Percentiles rank a stretch among this genome's conserved stretches.
Evolutionary conservation across 768 basidiomycete genomes (phyloP).

Genomic region (Psilocybe tampanensis): DNA sequence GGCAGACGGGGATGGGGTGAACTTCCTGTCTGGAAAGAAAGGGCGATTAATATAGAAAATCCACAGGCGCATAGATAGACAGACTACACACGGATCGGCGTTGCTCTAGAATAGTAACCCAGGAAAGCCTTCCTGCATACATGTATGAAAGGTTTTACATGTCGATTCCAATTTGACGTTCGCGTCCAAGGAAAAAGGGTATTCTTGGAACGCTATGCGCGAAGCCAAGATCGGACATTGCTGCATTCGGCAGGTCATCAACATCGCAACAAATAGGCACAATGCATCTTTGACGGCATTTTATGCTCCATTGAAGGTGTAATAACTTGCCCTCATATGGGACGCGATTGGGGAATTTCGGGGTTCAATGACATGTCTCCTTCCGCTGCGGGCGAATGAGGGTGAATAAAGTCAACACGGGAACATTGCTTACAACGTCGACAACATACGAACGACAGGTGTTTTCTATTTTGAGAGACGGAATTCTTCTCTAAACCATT

Average conservation of each 20-base stretch:
- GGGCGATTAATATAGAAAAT: slow-evolving; percentile 12
- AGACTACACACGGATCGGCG: neutral
- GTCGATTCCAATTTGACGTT: slow-evolving; percentile 10
- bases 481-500: slow-evolving; percentile 9
- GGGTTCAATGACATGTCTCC: neutral
- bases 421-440: neutral
- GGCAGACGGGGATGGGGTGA: neutral
- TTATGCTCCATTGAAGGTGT: slow-evolving; percentile 11
- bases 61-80: neutral
- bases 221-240: slow-evolving; percentile 14
- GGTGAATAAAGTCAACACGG: neutral
- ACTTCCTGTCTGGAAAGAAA: neutral
- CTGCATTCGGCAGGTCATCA: slow-evolving; percentile 10
- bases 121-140: neutral
- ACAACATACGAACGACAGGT: neutral
- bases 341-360: neutral
- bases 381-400: neutral
- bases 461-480: slow-evolving; percentile 5
- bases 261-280: slow-evolving; percentile 8
- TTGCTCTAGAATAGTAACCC: neutral
- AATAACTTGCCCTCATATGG: slow-evolving; percentile 6
- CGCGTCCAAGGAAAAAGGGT: slow-evolving; percentile 5
- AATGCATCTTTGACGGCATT: slow-evolving; percentile 11
- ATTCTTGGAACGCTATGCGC: slow-evolving; percentile 12
- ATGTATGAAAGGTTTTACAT: slow-evolving; percentile 4